Percentiles rank a stretch among this genome's conserved stretches.
Evolutionary conservation across 2,329 filamentous ascomycete species (phyloP).

Genomic region (Aspergillus thermomutatus): DNA sequence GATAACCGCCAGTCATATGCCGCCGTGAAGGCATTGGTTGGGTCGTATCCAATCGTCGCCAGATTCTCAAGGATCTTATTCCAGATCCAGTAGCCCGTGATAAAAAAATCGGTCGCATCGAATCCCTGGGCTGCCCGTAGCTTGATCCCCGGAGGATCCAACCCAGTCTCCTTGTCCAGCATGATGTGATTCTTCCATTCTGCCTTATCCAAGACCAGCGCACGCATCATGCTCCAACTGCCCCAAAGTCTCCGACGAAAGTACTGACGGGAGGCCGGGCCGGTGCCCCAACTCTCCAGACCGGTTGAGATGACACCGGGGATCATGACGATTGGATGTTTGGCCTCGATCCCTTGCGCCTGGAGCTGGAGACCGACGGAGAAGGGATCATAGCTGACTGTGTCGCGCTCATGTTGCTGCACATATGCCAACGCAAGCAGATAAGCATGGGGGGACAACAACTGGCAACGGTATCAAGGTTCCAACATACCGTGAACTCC

Average conservation of each 20-base stretch:
- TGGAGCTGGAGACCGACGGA: conserved; percentile 81
- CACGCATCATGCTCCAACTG: conserved; percentile 98
- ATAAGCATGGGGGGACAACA: background rate
- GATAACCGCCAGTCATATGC: conserved; percentile 90
- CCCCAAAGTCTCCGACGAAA: conserved; percentile 95
- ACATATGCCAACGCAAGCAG: conserved; percentile 4
- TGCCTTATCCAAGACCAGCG: conserved; percentile 87
- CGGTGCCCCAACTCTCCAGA: conserved; percentile 93
- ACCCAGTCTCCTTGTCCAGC: conserved; percentile 85
- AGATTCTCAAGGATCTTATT: conserved; percentile 98
- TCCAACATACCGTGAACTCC: conserved; percentile 68
- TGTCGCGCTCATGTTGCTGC: conserved; percentile 77
- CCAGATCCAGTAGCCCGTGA: conserved; percentile 94
- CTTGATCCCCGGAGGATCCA: conserved; percentile 89
- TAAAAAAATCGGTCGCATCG: conserved; percentile 88
- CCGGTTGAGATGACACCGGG: conserved; percentile 97
- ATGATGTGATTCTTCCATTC: conserved; percentile 96
- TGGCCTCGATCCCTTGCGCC: conserved; percentile 73
- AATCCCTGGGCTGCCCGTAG: conserved; percentile 92
- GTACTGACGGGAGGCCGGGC: conserved; percentile 78
- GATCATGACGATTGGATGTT: conserved; percentile 93
- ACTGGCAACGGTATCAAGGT: background rate
- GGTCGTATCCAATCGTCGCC: conserved; percentile 93
- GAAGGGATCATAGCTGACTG: conserved; percentile 90
- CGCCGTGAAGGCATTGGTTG: conserved; percentile 65